Conservation (phyloP, 495 filamentous ascomycete species). For the Sabuloglossum arenarium region DNA sequence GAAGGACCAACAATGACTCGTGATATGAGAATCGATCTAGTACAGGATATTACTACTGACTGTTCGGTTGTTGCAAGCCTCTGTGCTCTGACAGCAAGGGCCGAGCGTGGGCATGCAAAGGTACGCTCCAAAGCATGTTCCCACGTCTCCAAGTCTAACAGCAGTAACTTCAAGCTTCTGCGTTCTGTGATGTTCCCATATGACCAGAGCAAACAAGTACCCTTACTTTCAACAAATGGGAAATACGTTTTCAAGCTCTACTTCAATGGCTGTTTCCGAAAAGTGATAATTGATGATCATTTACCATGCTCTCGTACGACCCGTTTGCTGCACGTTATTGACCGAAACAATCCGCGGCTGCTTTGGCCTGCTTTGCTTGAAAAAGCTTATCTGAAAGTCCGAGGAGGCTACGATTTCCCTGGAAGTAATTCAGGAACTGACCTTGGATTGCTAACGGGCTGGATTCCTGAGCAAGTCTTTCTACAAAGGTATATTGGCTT, state of each 20-base stretch:
- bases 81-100: slow-evolving; percentile 55
- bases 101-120: slow-evolving; percentile 35
- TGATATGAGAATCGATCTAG: slow-evolving; percentile 43
- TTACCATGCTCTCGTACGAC: slow-evolving; percentile 56
- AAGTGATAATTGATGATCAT: slow-evolving; percentile 79
- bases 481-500: slow-evolving; percentile 36
- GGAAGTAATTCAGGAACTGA: slow-evolving; percentile 97
- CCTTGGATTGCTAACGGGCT: slow-evolving; percentile 73
- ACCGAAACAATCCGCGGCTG: slow-evolving; percentile 53
- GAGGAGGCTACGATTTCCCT: slow-evolving; percentile 93
- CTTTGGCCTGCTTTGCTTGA: slow-evolving; percentile 90
- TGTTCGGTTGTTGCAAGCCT: slow-evolving; percentile 95
- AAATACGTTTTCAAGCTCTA: slow-evolving; percentile 84
- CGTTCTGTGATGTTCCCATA: slow-evolving; percentile 53
- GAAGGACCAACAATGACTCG: slow-evolving; percentile 32
- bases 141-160: neutral
- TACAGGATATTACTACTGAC: slow-evolving; percentile 85
- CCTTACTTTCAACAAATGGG: slow-evolving; percentile 47
- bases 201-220: slow-evolving; percentile 29
- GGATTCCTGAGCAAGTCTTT: slow-evolving; percentile 93
- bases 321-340: slow-evolving; percentile 67
- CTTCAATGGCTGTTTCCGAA: slow-evolving; percentile 85
- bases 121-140: slow-evolving; percentile 18
- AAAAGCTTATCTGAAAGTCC: slow-evolving; percentile 93
- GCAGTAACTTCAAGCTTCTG: slow-evolving; percentile 32